phyloP scores from a whole-genome alignment of 1,284 basidiomycete genomes.

The Hymenochaete sp. region DNA sequence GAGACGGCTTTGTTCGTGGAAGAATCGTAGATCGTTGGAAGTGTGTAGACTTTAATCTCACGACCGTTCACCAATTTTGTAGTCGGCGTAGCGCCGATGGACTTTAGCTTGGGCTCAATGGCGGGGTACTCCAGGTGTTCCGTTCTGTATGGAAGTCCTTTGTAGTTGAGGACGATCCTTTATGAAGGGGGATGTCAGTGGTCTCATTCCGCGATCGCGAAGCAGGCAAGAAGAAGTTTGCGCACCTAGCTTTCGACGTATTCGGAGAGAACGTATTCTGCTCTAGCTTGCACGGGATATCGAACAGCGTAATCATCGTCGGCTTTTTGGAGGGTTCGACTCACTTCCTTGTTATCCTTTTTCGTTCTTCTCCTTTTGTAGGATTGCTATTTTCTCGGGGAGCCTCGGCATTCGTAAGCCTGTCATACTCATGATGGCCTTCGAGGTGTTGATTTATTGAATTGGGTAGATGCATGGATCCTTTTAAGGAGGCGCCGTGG shows the following conservation, averaged over 20 bases:
- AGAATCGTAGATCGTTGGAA: conserved; percentile 19
- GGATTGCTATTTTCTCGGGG: no score
- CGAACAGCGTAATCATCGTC: conserved; percentile 14
- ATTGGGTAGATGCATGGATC: no score
- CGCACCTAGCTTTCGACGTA: conserved; percentile 19
- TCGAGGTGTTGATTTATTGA: no score
- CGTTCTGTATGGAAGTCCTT: conserved; percentile 16
- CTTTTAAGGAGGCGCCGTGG: no score
- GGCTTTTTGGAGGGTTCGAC: no score
- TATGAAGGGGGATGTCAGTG: neutral
- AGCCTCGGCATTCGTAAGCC: no score
- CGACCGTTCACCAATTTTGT: neutral
- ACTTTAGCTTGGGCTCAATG: conserved; percentile 17
- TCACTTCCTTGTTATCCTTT: no score
- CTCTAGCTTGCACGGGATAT: conserved; percentile 12
- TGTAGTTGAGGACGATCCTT: conserved; percentile 18
- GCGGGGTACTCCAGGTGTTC: conserved; percentile 21
- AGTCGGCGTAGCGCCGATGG: conserved; percentile 15
- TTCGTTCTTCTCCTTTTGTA: no score
- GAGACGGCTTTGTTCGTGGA: conserved; percentile 12
- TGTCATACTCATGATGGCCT: no score
- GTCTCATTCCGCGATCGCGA: neutral
- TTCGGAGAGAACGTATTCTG: conserved; percentile 19
- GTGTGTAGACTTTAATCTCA: conserved; percentile 13
- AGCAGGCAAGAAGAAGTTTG: neutral